These are phyloP conservation scores for Psophocarpus tetragonolobus DNA, from an alignment of 306 rosid species.

Conservation along the genomic window DNA sequence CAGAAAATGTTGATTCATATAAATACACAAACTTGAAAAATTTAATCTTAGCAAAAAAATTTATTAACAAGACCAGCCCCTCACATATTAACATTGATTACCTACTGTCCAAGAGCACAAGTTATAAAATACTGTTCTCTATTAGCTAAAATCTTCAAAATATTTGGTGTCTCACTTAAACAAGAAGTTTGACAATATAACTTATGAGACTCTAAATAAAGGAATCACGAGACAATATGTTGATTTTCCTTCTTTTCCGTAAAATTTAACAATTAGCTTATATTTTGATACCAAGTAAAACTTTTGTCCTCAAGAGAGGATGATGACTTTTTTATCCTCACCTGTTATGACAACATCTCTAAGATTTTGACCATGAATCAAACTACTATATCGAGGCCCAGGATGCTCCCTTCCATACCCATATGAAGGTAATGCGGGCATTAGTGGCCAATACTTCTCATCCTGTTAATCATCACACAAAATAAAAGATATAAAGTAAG, in stretches of 20 bases:
- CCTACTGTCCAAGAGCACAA: neutral
- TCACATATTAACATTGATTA: neutral
- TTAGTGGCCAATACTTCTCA: conserved; percentile 81
- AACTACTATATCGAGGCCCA: conserved; percentile 86
- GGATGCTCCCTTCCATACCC: conserved; percentile 92
- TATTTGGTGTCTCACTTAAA: neutral
- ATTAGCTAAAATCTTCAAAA: neutral
- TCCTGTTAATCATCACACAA: conserved; percentile 54
- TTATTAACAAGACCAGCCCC: neutral
- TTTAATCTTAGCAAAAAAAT: too few relatives aligned
- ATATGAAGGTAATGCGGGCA: conserved; percentile 98
- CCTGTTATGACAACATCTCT: conserved; percentile 91
- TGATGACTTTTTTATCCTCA: neutral
- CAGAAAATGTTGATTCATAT: neutral
- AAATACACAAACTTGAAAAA: neutral
- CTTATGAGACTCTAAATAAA: neutral
- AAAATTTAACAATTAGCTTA: neutral
- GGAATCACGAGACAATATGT: neutral
- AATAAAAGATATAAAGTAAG: conserved; percentile 30
- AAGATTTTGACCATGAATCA: conserved; percentile 93
- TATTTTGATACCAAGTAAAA: neutral
- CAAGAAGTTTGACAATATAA: neutral
- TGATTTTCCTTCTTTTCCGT: neutral
- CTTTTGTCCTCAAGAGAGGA: neutral
- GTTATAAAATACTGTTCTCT: neutral